phyloP scores from a whole-genome alignment of 371 early-diverging fungal genomes.

The Actinomucor elegans region DNA sequence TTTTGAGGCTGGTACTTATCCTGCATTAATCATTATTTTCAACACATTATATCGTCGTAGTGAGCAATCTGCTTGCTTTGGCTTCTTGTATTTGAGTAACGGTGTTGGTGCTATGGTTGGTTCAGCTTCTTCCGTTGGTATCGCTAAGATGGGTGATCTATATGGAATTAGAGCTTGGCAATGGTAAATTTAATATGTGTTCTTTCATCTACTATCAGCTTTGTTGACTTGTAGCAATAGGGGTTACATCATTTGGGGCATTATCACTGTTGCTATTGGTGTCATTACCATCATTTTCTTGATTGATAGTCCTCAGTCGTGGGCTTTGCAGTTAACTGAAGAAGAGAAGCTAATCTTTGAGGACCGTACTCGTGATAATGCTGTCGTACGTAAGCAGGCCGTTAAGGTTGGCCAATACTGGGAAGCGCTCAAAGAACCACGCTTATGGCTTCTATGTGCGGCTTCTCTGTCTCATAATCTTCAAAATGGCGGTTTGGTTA shows the following conservation, averaged over 20 bases:
- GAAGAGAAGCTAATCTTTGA: slow-evolving; percentile 25
- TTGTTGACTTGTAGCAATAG: not conserved
- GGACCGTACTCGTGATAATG: slow-evolving; percentile 22
- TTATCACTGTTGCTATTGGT: slow-evolving; percentile 15
- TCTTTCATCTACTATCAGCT: too few species aligned
- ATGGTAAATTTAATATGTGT: slow-evolving; percentile 10
- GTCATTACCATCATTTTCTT: slow-evolving; percentile 18
- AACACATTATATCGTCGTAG: slow-evolving; percentile 28
- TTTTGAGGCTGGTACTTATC: slow-evolving; percentile 35
- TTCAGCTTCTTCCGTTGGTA: slow-evolving; percentile 14
- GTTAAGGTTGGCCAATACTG: slow-evolving; percentile 12
- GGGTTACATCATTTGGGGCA: slow-evolving; percentile 35
- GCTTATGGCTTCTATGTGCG: slow-evolving; percentile 17
- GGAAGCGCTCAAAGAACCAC: slow-evolving; percentile 27
- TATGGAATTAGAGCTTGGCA: slow-evolving; percentile 19
- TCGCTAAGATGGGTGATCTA: slow-evolving; percentile 16
- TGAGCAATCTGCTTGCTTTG: slow-evolving; percentile 30
- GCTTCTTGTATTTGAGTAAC: slow-evolving; percentile 17
- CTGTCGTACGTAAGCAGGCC: slow-evolving; percentile 16
- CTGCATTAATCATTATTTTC: slow-evolving; percentile 24
- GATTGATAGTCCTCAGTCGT: slow-evolving; percentile 19
- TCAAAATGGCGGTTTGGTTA: slow-evolving; percentile 31
- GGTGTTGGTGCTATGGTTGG: slow-evolving; percentile 12
- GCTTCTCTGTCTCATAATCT: slow-evolving; percentile 20
- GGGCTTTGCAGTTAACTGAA: slow-evolving; percentile 17